Evolutionary conservation across 108 stramenopile genomes (phyloP).

Genomic region (Asterionellopsis glacialis): DNA sequence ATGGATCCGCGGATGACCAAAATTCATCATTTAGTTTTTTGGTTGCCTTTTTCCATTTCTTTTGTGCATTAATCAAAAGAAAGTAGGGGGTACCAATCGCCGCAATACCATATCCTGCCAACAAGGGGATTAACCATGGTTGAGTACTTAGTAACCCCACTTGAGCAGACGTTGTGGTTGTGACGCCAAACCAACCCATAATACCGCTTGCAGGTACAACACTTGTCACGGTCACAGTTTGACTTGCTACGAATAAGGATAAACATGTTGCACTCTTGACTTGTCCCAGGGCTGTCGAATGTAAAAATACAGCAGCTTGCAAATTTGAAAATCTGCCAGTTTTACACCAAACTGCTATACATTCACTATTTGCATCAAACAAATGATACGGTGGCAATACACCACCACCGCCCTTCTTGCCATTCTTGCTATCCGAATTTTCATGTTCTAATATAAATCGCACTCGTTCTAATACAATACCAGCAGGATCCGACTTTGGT

Average conservation of each 20-base stretch:
- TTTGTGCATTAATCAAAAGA: too few relatives aligned
- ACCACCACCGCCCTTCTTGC: too few relatives aligned
- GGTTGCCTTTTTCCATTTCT: not conserved
- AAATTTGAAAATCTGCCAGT: slow-evolving; percentile 58
- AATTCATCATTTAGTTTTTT: too few relatives aligned
- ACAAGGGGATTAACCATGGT: slow-evolving; percentile 15
- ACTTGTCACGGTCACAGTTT: slow-evolving; percentile 42
- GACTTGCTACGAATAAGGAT: slow-evolving; percentile 48
- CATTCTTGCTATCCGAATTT: slow-evolving; percentile 10
- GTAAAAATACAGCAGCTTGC: slow-evolving; percentile 44
- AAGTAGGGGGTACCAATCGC: too few relatives aligned
- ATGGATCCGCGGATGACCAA: too few relatives aligned
- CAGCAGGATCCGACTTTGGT: slow-evolving; percentile 24
- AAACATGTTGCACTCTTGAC: slow-evolving; percentile 63
- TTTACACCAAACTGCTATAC: slow-evolving; percentile 77
- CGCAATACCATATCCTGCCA: too few relatives aligned
- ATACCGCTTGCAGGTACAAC: slow-evolving; percentile 55
- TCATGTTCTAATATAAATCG: slow-evolving; percentile 43
- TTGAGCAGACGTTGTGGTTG: slow-evolving; percentile 26
- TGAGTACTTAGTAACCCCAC: slow-evolving; percentile 41
- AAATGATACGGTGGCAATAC: slow-evolving; percentile 64
- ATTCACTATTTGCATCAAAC: slow-evolving; percentile 72
- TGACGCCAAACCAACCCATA: slow-evolving; percentile 69
- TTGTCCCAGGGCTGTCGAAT: slow-evolving; percentile 56
- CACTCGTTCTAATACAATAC: slow-evolving; percentile 42